Percentiles rank a stretch among this genome's conserved stretches.
Evolutionary conservation across 129 eudicot species (phyloP).

Genomic region (Flaveria ramosissima): DNA sequence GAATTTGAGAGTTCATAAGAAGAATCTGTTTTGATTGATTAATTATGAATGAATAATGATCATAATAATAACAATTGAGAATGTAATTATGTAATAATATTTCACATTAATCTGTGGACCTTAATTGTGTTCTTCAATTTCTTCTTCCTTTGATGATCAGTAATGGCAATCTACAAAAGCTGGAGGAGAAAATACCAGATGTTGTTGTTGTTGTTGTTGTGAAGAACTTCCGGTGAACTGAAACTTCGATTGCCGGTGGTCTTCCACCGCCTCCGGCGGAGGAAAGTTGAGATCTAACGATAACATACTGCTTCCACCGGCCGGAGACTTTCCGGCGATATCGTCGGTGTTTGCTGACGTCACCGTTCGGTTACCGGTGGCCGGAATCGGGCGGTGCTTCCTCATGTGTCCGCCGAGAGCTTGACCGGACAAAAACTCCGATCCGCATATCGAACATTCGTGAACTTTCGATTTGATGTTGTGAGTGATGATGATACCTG

Average conservation of each 20-base stretch:
- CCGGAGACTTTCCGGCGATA: constrained; percentile 10
- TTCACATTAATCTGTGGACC: constrained; percentile 35
- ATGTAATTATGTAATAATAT: constrained; percentile 34
- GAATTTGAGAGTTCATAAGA: constrained; percentile 1
- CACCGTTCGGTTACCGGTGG: constrained; percentile 21
- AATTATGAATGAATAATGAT: constrained; percentile 32
- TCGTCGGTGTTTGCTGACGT: constrained; percentile 1
- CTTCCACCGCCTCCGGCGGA: constrained; percentile 48
- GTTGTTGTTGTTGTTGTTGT: constrained; percentile 25
- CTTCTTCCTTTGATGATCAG: constrained; percentile 33
- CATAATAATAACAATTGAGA: constrained; percentile 23
- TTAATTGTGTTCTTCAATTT: neutral
- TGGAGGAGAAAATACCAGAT: constrained; percentile 49
- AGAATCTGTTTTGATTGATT: constrained; percentile 33
- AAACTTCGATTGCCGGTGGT: constrained; percentile 27
- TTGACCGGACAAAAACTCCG: constrained; percentile 85
- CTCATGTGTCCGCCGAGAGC: constrained; percentile 98
- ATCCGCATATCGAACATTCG: constrained; percentile 81
- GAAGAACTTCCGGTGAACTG: constrained; percentile 30
- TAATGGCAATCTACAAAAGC: constrained; percentile 79
- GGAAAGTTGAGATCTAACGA: constrained; percentile 87
- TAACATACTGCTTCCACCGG: constrained; percentile 30
- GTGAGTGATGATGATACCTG: neutral
- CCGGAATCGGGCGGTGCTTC: constrained; percentile 53
- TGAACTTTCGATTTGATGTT: constrained; percentile 43